Conservation (phyloP, 306 rosid genomes). For the Begonia fuchsioides region DNA sequence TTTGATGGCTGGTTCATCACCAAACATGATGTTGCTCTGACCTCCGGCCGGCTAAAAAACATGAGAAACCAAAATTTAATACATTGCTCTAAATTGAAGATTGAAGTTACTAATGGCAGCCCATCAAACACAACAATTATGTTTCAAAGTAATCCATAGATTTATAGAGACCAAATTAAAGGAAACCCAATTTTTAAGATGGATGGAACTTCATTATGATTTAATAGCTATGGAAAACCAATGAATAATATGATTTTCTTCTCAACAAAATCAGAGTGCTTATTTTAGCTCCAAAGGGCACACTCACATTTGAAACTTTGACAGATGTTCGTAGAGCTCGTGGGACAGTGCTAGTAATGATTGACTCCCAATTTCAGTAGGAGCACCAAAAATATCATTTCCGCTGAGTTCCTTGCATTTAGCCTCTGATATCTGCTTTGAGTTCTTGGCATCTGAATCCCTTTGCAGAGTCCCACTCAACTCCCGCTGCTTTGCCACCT, state of each 20-base stretch:
- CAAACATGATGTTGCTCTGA: slow-evolving; percentile 73
- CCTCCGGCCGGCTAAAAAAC: slow-evolving; percentile 81
- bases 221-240: no score
- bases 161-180: neutral
- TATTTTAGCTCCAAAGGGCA: neutral
- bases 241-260: no score
- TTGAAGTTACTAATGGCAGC: no score
- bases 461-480: slow-evolving; percentile 57
- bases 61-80: neutral
- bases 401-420: slow-evolving; percentile 83
- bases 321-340: slow-evolving; percentile 54
- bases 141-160: neutral
- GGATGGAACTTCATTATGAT: no score
- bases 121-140: no score
- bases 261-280: no score
- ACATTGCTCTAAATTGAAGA: neutral
- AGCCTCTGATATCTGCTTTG: slow-evolving; percentile 50
- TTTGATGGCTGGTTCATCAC: slow-evolving; percentile 62
- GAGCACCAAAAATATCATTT: slow-evolving; percentile 71
- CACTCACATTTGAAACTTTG: slow-evolving; percentile 88
- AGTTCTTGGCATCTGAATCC: slow-evolving; percentile 27
- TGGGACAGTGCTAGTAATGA: slow-evolving; percentile 32
- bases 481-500: slow-evolving; percentile 94
- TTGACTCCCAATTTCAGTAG: slow-evolving; percentile 47
- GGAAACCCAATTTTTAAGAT: no score